Evolutionary conservation across 148 eudicot species (phyloP).

Genomic region (Nyssa sinensis): DNA sequence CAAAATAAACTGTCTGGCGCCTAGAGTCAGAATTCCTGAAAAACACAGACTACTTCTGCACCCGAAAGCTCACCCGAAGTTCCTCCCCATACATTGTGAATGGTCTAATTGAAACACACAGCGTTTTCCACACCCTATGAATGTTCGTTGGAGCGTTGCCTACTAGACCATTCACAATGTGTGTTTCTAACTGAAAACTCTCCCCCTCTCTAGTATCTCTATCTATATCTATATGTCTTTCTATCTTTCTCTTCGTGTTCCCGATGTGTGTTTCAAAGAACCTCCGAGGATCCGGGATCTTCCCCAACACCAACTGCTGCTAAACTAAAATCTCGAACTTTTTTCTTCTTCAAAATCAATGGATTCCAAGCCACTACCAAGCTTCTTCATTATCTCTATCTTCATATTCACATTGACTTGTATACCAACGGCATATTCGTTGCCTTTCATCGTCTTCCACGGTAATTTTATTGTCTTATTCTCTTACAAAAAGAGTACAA

Average conservation of each 20-base stretch:
- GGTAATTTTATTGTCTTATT: slow-evolving; percentile 21
- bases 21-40: too few species aligned
- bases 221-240: neutral
- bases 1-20: too few species aligned
- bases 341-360: slow-evolving; percentile 5
- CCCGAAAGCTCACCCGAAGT: too few species aligned
- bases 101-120: neutral
- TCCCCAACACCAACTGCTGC: neutral
- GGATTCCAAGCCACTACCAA: slow-evolving; percentile 1
- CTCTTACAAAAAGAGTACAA: too few species aligned
- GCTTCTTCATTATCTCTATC: neutral
- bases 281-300: neutral
- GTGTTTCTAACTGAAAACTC: too few species aligned
- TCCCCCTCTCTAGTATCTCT: slow-evolving; percentile 6
- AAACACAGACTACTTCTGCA: too few species aligned
- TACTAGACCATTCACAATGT: neutral
- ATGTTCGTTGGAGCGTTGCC: slow-evolving; percentile 4
- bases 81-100: too few species aligned
- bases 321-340: neutral
- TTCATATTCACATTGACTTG: slow-evolving; percentile 17
- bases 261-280: neutral
- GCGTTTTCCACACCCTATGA: neutral
- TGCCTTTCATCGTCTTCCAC: slow-evolving; percentile 51
- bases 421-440: slow-evolving; percentile 16
- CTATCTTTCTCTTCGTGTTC: neutral